These are phyloP conservation scores for Heritiera littoralis DNA, from an alignment of 345 rosid species.

Conservation along the genomic window DNA sequence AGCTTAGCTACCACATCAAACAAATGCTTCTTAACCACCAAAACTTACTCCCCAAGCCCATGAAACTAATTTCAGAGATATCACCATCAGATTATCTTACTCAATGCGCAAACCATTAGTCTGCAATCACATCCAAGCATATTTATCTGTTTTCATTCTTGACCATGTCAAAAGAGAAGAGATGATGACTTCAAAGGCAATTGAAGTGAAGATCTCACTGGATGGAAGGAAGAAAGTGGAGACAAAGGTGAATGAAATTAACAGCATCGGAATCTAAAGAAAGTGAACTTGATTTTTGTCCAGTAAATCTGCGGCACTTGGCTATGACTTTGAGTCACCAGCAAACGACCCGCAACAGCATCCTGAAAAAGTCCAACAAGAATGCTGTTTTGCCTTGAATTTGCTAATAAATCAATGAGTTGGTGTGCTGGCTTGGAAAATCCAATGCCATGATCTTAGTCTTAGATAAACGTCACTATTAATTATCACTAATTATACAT, in stretches of 20 bases:
- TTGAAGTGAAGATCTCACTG: neutral
- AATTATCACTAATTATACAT: neutral
- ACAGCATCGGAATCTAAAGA: neutral
- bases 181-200: neutral
- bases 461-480: neutral
- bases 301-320: neutral
- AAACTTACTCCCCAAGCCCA: conserved; percentile 22
- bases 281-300: neutral
- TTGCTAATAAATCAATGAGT: neutral
- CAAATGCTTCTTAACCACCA: conserved; percentile 25
- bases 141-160: neutral
- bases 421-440: neutral
- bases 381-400: neutral
- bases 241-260: neutral
- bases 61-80: neutral
- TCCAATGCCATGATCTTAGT: neutral
- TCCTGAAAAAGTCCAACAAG: neutral
- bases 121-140: conserved; percentile 1
- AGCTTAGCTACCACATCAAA: conserved; percentile 17
- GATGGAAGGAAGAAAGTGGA: neutral
- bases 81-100: neutral
- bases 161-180: neutral
- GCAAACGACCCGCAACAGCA: neutral
- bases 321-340: neutral
- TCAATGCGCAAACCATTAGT: too few species aligned